phyloP scores from a whole-genome alignment of 148 eudicot genomes.

The Euryodendron excelsum region DNA sequence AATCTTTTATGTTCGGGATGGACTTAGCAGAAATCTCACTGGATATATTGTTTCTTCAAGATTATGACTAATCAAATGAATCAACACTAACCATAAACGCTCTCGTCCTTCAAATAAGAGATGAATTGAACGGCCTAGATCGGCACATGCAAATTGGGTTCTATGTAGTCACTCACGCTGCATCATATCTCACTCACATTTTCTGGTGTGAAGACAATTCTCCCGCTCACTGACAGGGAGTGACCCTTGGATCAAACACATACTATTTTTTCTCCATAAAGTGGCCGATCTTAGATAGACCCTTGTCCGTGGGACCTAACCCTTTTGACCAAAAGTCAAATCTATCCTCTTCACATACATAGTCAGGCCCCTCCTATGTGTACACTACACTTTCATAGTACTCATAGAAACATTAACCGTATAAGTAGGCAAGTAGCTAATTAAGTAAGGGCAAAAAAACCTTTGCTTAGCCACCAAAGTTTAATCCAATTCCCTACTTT shows the following conservation, averaged over 20 bases:
- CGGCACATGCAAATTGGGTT: no score
- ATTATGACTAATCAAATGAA: no score
- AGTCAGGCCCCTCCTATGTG: no score
- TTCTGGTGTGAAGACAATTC: slow-evolving; percentile 3
- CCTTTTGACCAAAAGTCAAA: slow-evolving; percentile 26
- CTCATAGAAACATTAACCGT: neutral
- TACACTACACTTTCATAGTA: no score
- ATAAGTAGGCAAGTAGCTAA: slow-evolving; percentile 9
- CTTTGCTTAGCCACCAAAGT: slow-evolving; percentile 24
- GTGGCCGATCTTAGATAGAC: slow-evolving; percentile 11
- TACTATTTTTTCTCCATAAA: slow-evolving; percentile 16
- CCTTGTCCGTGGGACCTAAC: slow-evolving; percentile 26
- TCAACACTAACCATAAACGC: no score
- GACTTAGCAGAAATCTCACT: no score
- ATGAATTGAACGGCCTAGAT: no score
- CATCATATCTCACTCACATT: neutral
- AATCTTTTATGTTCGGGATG: no score
- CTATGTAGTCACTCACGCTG: neutral
- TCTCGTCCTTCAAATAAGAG: no score
- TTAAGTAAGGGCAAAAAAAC: no score
- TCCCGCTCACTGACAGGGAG: slow-evolving; percentile 18
- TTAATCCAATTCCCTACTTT: slow-evolving; percentile 12
- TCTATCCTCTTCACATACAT: neutral
- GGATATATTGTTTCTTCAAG: no score
- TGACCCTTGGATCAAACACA: slow-evolving; percentile 16